Evolutionary conservation across 2,329 filamentous ascomycete species (phyloP).

Genomic region (Nothophaeocryptopus gaeumannii): DNA sequence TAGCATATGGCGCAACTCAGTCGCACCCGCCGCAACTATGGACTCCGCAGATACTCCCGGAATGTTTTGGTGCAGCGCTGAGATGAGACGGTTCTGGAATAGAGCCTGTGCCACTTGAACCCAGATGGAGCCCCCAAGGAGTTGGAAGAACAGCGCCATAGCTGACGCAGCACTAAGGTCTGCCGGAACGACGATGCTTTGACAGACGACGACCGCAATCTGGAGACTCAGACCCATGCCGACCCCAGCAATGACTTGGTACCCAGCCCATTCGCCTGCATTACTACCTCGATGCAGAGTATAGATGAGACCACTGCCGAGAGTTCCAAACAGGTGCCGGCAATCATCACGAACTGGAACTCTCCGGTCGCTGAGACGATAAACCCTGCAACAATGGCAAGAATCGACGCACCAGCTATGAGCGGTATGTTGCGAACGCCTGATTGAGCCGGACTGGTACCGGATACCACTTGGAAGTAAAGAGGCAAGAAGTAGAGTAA

Average conservation of each 20-base stretch:
- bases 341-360: constrained; percentile 14
- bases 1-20: constrained; percentile 56
- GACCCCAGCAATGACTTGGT: constrained; percentile 33
- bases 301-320: constrained; percentile 20
- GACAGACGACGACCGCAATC: constrained; percentile 40
- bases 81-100: constrained; percentile 44
- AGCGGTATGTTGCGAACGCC: constrained; percentile 42
- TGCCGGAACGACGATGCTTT: constrained; percentile 33
- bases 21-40: constrained; percentile 51
- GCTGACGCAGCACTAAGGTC: constrained; percentile 40
- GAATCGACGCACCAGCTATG: constrained; percentile 9
- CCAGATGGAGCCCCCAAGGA: constrained; percentile 41
- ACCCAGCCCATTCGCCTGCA: constrained; percentile 32
- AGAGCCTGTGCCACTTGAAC: constrained; percentile 41
- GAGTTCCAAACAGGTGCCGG: constrained; percentile 9
- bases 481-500: constrained; percentile 40
- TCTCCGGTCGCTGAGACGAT: constrained; percentile 12
- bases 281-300: constrained; percentile 26
- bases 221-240: constrained; percentile 37
- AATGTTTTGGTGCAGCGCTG: constrained; percentile 35
- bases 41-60: constrained; percentile 40
- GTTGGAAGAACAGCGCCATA: constrained; percentile 42
- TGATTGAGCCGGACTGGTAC: constrained; percentile 42
- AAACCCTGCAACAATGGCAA: constrained; percentile 9
- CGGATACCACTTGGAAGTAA: constrained; percentile 48